Evolutionary conservation across 2,329 filamentous ascomycete species (phyloP).

Genomic region (Helotiales sp.): DNA sequence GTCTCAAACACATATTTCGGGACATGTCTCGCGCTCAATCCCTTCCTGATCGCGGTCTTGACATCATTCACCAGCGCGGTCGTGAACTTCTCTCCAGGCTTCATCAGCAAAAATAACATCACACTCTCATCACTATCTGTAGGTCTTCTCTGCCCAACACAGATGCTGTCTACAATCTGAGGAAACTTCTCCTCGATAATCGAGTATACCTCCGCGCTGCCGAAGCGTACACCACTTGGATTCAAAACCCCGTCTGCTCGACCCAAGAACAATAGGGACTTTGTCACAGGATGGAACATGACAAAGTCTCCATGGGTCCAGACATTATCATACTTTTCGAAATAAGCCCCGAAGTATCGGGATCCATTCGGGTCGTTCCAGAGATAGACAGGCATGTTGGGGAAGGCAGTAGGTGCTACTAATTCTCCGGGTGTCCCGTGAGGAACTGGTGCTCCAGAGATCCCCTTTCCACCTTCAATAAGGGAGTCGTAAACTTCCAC

Average conservation of each 20-base stretch:
- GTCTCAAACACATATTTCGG: constrained; percentile 81
- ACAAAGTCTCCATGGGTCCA: constrained; percentile 89
- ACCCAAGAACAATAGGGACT: constrained; percentile 69
- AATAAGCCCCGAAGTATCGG: constrained; percentile 62
- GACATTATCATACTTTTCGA: constrained; percentile 66
- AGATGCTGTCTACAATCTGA: constrained; percentile 72
- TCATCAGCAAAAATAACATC: constrained; percentile 64
- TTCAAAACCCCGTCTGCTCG: constrained; percentile 81
- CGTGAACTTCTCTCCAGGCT: constrained; percentile 61
- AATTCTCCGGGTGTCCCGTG: constrained; percentile 75
- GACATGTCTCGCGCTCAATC: constrained; percentile 75
- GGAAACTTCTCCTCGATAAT: constrained; percentile 72
- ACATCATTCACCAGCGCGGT: constrained; percentile 60
- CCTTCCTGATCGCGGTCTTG: constrained; percentile 67
- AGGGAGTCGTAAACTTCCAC: constrained; percentile 68
- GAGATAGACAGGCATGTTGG: constrained; percentile 74
- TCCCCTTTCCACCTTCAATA: constrained; percentile 50
- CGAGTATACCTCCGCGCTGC: constrained; percentile 78
- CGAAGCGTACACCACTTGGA: constrained; percentile 78
- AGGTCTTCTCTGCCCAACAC: constrained; percentile 76
- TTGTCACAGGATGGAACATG: constrained; percentile 69
- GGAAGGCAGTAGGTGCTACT: constrained; percentile 72
- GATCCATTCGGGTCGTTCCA: constrained; percentile 56
- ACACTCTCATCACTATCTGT: constrained; percentile 62
- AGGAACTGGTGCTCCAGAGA: constrained; percentile 48